A percentile compares a stretch with the other conserved stretches of the same genome.
phyloP scores from a whole-genome alignment of 768 basidiomycete species.

The Basidioascus undulatus region DNA sequence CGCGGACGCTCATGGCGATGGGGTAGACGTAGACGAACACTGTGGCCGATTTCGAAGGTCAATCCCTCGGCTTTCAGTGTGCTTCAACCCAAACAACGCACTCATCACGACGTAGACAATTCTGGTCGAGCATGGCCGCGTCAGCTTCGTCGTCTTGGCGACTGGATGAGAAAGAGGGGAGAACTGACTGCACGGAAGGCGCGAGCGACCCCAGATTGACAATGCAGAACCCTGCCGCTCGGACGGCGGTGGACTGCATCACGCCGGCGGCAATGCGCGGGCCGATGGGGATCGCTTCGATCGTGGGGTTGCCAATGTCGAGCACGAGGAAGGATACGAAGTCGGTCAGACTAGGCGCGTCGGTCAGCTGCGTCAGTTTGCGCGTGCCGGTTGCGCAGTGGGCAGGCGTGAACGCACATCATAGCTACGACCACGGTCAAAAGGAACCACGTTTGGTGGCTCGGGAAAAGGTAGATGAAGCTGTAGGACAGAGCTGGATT shows the following conservation, averaged over 20 bases:
- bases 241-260: conserved; percentile 50
- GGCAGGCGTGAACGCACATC: conserved; percentile 28
- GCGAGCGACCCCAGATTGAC: conserved; percentile 49
- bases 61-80: neutral
- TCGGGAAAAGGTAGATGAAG: conserved; percentile 72
- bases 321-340: conserved; percentile 76
- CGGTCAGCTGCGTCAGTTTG: conserved; percentile 2
- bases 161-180: too few species aligned
- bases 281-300: conserved; percentile 43
- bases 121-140: too few species aligned
- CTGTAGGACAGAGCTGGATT: too few species aligned
- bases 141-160: too few species aligned
- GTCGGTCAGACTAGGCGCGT: conserved; percentile 43
- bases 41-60: conserved; percentile 20
- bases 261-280: conserved; percentile 47
- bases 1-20: conserved; percentile 39
- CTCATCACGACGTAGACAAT: conserved; percentile 18
- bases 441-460: conserved; percentile 85
- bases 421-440: conserved; percentile 38
- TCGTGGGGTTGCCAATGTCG: conserved; percentile 52
- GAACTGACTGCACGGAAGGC: conserved; percentile 80
- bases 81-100: neutral
- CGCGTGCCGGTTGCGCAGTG: neutral
- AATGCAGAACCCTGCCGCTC: conserved; percentile 68
- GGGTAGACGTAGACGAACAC: conserved; percentile 19